Evolutionary conservation across 768 basidiomycete genomes (phyloP).

Genomic region (Suillus subluteus): DNA sequence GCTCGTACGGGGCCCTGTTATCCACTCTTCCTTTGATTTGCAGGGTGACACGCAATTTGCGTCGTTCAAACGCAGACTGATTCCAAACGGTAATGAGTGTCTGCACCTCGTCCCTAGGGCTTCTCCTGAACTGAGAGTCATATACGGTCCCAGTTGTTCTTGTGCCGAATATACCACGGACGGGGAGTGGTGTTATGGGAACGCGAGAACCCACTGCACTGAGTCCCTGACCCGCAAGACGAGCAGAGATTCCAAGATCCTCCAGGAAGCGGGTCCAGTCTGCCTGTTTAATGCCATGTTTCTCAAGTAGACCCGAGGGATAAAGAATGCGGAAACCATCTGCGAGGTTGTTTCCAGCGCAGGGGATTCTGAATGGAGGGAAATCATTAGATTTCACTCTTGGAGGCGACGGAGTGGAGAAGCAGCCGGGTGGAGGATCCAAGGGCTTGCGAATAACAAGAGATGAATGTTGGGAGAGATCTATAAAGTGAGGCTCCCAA

Average conservation of each 20-base stretch:
- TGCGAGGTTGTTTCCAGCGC: slow-evolving; percentile 23
- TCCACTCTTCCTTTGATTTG: slow-evolving; percentile 12
- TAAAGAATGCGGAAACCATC: slow-evolving; percentile 33
- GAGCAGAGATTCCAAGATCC: slow-evolving; percentile 32
- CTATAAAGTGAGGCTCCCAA: slow-evolving; percentile 34
- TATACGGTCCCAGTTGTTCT: slow-evolving; percentile 22
- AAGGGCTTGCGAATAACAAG: slow-evolving; percentile 23
- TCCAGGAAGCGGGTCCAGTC: slow-evolving; percentile 37
- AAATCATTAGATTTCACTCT: slow-evolving; percentile 31
- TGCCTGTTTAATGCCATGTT: slow-evolving; percentile 29
- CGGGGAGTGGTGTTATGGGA: slow-evolving; percentile 19
- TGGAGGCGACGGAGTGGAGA: slow-evolving; percentile 30
- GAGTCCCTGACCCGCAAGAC: slow-evolving; percentile 26
- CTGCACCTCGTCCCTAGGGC: slow-evolving; percentile 24
- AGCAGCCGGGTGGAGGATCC: slow-evolving; percentile 35
- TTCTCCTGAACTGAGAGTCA: slow-evolving; percentile 24
- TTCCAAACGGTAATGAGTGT: slow-evolving; percentile 35
- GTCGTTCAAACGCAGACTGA: slow-evolving; percentile 36
- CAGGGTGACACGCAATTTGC: slow-evolving; percentile 29
- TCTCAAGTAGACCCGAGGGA: slow-evolving; percentile 27
- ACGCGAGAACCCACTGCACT: slow-evolving; percentile 27
- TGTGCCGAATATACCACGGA: slow-evolving; percentile 22
- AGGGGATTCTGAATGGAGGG: slow-evolving; percentile 30
- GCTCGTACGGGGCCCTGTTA: slow-evolving; percentile 14
- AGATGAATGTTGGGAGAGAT: slow-evolving; percentile 15